These are phyloP conservation scores for Aegilops tauschii DNA, from an alignment of 176 grass and related monocot species.

Conservation along the genomic window DNA sequence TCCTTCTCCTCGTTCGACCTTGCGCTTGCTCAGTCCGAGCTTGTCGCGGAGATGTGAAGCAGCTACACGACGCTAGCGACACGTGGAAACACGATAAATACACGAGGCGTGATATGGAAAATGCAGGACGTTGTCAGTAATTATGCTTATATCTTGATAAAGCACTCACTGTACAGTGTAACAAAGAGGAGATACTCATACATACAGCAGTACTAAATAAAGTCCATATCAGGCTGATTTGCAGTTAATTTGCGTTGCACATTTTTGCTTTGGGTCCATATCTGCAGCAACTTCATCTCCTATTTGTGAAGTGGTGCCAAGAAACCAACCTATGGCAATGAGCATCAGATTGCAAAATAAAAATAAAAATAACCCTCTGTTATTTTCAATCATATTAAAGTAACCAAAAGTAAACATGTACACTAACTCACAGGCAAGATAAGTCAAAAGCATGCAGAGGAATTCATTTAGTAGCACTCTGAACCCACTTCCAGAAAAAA, in stretches of 20 bases:
- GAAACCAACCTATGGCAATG: not conserved
- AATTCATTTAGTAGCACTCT: too few relatives aligned
- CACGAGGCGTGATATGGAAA: not conserved
- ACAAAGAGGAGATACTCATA: not conserved
- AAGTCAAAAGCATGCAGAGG: too few relatives aligned
- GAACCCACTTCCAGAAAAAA: too few relatives aligned
- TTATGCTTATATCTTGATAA: not conserved
- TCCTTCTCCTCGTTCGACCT: slow-evolving; percentile 72
- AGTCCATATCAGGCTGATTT: not conserved
- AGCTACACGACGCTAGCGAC: not conserved
- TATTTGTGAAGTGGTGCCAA: not conserved
- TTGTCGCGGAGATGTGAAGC: slow-evolving; percentile 48
- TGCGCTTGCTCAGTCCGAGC: slow-evolving; percentile 29
- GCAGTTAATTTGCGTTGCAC: not conserved
- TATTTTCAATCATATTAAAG: too few relatives aligned
- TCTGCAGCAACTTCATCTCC: not conserved
- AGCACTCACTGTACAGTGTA: slow-evolving; percentile 4
- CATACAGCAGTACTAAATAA: slow-evolving; percentile 24
- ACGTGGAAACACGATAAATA: not conserved
- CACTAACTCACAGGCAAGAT: not conserved
- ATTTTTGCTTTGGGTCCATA: not conserved
- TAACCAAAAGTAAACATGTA: not conserved
- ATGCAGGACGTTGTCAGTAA: not conserved
- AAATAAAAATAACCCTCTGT: too few relatives aligned
- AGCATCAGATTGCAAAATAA: too few relatives aligned